A percentile compares a stretch with the other conserved stretches of the same genome.
These are phyloP conservation scores for Exophiala lecanii-corni DNA, from an alignment of 2,329 filamentous ascomycete species.

Conservation along the genomic window DNA sequence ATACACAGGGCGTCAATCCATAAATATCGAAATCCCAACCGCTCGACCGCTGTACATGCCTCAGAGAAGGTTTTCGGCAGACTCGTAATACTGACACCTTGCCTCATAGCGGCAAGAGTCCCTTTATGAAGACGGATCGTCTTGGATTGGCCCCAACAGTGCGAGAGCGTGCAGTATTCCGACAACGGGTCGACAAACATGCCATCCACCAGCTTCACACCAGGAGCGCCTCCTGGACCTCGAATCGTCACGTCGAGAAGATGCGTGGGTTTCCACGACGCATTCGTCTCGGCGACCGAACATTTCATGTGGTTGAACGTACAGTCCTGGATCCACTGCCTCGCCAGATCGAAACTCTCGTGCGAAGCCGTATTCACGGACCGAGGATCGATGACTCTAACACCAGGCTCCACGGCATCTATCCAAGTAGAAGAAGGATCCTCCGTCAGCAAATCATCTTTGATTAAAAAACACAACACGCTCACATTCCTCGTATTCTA, in stretches of 20 bases:
- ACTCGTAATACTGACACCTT: constrained; percentile 21
- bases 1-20: constrained; percentile 29
- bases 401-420: constrained; percentile 27
- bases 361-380: constrained; percentile 22
- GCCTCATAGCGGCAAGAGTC: constrained; percentile 23
- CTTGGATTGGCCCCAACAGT: constrained; percentile 27
- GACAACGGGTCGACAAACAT: constrained; percentile 24
- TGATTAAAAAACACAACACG: no score
- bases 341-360: constrained; percentile 25
- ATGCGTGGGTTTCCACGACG: constrained; percentile 25
- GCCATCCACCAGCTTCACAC: constrained; percentile 25
- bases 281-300: constrained; percentile 18
- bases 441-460: not conserved
- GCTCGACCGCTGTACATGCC: constrained; percentile 20
- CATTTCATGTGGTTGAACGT: constrained; percentile 29
- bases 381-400: constrained; percentile 21
- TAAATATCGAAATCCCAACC: constrained; percentile 25
- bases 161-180: constrained; percentile 26
- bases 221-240: constrained; percentile 20
- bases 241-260: constrained; percentile 25
- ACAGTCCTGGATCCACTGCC: constrained; percentile 27
- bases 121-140: constrained; percentile 24
- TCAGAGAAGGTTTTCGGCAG: constrained; percentile 28
- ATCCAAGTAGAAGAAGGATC: not conserved
- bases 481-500: no score